Percentiles rank a stretch among this genome's conserved stretches.
phyloP scores from a whole-genome alignment of 2,329 filamentous ascomycete genomes.

The Cercospora canescens region DNA sequence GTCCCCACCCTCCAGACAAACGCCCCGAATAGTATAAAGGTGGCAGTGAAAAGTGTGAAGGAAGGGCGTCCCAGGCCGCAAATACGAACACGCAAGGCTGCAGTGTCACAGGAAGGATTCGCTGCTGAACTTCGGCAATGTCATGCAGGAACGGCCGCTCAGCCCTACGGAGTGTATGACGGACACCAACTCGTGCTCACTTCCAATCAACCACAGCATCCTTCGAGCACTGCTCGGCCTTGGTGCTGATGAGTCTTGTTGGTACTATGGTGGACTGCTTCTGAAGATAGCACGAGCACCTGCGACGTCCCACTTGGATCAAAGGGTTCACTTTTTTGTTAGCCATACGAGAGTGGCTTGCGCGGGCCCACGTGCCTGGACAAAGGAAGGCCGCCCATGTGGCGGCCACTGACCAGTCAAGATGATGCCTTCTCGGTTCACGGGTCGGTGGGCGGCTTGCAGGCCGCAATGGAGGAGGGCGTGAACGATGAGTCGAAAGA shows the following conservation, averaged over 20 bases:
- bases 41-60: neutral
- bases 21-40: neutral
- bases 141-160: neutral
- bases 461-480: neutral
- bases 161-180: neutral
- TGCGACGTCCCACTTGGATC: neutral
- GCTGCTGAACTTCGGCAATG: neutral
- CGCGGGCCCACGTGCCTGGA: neutral
- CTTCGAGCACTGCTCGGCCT: neutral
- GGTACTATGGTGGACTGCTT: neutral
- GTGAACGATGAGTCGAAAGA: neutral
- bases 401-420: neutral
- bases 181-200: neutral
- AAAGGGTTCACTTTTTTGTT: slow-evolving; percentile 1
- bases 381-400: slow-evolving; percentile 8
- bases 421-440: neutral
- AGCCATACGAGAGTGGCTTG: neutral
- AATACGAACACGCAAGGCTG: neutral
- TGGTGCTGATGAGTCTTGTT: neutral
- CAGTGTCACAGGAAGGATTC: neutral
- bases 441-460: neutral
- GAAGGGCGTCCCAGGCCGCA: neutral
- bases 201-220: neutral
- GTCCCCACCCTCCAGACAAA: neutral
- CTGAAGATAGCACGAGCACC: neutral